These are phyloP conservation scores for Ophiosphaerella herpotricha DNA, from an alignment of 2,329 filamentous ascomycete species.

Conservation along the genomic window DNA sequence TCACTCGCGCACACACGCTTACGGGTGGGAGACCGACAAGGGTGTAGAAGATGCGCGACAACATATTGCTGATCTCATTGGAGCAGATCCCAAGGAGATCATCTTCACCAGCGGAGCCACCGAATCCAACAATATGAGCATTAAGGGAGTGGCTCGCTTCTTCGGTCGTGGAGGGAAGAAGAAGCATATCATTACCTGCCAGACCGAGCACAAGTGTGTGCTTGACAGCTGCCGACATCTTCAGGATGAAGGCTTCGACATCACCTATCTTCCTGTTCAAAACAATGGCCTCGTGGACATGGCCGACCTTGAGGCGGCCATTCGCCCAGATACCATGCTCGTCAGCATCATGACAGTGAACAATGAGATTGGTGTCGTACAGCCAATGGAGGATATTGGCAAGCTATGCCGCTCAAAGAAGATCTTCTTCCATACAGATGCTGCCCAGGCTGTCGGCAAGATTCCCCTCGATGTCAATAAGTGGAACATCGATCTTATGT, in stretches of 20 bases:
- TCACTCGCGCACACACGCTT: slow-evolving; percentile 95
- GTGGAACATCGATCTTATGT: slow-evolving; percentile 99
- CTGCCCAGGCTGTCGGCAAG: slow-evolving; percentile 96
- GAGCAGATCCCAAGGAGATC: slow-evolving; percentile 95
- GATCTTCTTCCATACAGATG: slow-evolving; percentile 98
- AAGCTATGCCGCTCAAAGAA: slow-evolving; percentile 88
- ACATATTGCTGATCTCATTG: slow-evolving; percentile 84
- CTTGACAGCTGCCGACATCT: slow-evolving; percentile 95
- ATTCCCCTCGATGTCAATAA: slow-evolving; percentile 95
- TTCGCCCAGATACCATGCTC: slow-evolving; percentile 85
- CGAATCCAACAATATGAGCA: slow-evolving; percentile 99
- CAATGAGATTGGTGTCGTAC: slow-evolving; percentile 99
- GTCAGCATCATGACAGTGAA: slow-evolving; percentile 99
- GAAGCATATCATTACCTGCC: slow-evolving; percentile 95
- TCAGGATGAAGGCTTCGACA: slow-evolving; percentile 93
- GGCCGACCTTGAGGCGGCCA: slow-evolving; percentile 82
- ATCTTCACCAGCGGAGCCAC: slow-evolving; percentile 98
- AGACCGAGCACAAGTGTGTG: slow-evolving; percentile 99
- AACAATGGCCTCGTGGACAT: slow-evolving; percentile 83
- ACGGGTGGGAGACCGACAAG: slow-evolving; percentile 98
- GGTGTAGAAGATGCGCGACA: slow-evolving; percentile 85
- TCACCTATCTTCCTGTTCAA: slow-evolving; percentile 95
- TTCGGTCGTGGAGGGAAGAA: slow-evolving; percentile 94
- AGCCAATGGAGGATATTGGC: slow-evolving; percentile 92
- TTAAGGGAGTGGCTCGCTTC: slow-evolving; percentile 96